Percentiles rank a stretch among this genome's conserved stretches.
phyloP scores from a whole-genome alignment of 2,329 filamentous ascomycete species.

The Xylogone sp. region DNA sequence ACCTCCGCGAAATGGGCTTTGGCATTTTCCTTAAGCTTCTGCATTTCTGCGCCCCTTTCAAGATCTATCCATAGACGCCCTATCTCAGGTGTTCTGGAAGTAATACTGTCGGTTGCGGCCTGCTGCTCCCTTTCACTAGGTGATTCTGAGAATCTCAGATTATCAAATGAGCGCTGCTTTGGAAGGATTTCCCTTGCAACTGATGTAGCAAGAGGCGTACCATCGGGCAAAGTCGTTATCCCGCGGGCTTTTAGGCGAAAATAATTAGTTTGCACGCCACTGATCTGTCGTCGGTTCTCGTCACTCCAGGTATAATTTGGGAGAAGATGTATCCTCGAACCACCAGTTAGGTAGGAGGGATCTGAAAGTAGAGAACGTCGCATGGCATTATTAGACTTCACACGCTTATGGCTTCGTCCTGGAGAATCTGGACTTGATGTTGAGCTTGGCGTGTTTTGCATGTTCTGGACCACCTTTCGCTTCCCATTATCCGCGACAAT shows the following conservation, averaged over 20 bases:
- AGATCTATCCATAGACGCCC: slow-evolving; percentile 3
- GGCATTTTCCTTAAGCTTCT: slow-evolving; percentile 21
- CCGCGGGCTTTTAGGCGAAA: slow-evolving; percentile 31
- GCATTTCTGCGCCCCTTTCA: slow-evolving; percentile 14
- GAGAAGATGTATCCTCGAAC: slow-evolving; percentile 25
- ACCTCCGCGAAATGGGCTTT: slow-evolving; percentile 15
- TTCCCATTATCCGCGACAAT: not conserved
- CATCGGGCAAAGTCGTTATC: slow-evolving; percentile 25
- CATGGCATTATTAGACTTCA: slow-evolving; percentile 18
- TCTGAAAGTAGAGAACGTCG: slow-evolving; percentile 26
- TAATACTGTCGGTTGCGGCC: slow-evolving; percentile 18
- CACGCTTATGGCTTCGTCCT: slow-evolving; percentile 16
- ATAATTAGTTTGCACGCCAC: slow-evolving; percentile 30
- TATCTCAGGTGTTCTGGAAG: slow-evolving; percentile 9
- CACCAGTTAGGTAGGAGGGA: slow-evolving; percentile 24
- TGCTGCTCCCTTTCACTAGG: slow-evolving; percentile 6
- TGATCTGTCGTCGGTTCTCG: slow-evolving; percentile 20
- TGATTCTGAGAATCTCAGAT: slow-evolving; percentile 14
- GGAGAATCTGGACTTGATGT: slow-evolving; percentile 11
- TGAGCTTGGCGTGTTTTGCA: slow-evolving; percentile 13
- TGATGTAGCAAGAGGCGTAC: slow-evolving; percentile 25
- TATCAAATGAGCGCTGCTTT: slow-evolving; percentile 22
- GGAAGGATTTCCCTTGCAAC: slow-evolving; percentile 20
- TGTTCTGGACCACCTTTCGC: not conserved
- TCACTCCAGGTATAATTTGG: slow-evolving; percentile 16